Evolutionary conservation across 2,329 filamentous ascomycete species (phyloP), one percentile per base, ranked within the genome.

Genomic region (Cercospora brassicicola): DNA sequence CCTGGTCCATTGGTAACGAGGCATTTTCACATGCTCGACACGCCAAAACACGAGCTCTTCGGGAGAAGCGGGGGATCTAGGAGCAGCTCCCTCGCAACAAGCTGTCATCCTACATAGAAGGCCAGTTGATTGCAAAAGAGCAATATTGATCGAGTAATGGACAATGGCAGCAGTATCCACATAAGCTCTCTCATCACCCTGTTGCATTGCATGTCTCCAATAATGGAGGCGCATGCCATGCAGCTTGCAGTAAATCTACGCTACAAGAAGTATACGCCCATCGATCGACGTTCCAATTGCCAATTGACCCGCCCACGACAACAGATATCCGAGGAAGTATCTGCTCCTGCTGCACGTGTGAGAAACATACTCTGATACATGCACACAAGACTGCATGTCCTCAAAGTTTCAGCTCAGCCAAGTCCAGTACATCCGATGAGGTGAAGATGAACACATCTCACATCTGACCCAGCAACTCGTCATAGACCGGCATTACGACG

Each of bases 191-290:
- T 4, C 13, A 39, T 55, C 23, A n/a, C 23, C 48, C 13, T 55
- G 48, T 55, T 55, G 48, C 48, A 28, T 55, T 55, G 48, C 48
- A 55, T 55, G 5, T 55, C 48, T 55, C 23, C 48, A 55, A 55
- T 28, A 55, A 55, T 28, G 48, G 48, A 30, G 48, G 20, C 10
- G 45, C 45, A 23, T 6, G 45, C 45, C 15, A 42, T 42, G 36
- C 36, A 42, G 36, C 36, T n/a, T 42, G 36, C 36, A 42, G 36
- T 15, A 7, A 3, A 15, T 3, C 48, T 55, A 7, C 48, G 48
- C 48, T 55, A 26, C 48, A 55, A 28, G 48, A 55, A 55, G 48
- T 55, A 55, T 55, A 8, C 48, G 48, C 23, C 15, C 23, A 42
- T 26, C 48, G 48, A 55, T 55, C 48, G 48, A 26, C 48, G 13